Base-by-base conservation (phyloP, 23 red algal genomes). In the Gracilariopsis chorda region DNA sequence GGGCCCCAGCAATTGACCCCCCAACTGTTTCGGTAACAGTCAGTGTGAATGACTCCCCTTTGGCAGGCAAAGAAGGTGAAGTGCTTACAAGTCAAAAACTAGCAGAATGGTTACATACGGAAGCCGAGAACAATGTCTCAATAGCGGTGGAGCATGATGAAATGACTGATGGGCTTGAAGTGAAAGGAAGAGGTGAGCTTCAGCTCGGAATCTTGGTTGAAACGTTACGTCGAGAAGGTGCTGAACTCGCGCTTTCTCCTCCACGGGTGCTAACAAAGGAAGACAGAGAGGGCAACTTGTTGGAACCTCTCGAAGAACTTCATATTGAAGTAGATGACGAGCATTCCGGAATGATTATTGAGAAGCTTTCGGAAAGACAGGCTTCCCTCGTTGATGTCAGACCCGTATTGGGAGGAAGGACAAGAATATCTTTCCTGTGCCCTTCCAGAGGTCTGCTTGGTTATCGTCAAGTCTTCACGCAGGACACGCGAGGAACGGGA, bases 181-280 rank as follows among this genome's bases (percentile, higher is more conserved):
- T 98, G 37, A 81, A 82, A 29, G 95, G 95, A 21, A 86, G 95
- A 29, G 95, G 95, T 28, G 91, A 90, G 40, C 80, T 98, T 53
- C 95, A 98, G 40, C 74, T 98, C 20, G 88, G 76, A 19, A 98
- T 98, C 67, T 77, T 98, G 16, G 87, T 98, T 8, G 95, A 98
- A 59, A 90, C 83, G 44, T 59, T 98, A 62, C 77, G 95, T 13
- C 78, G 95, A 39, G 86, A 98, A 58, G 95, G 95, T 36, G 81
- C 48, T 35, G 95, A 98, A 88, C 48, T 98, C 36, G 82, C 88
- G 12, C 77, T 98, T 24, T 90, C 86, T 51, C 68, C 95, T 3
- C 95, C 95, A 7, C 43, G 77, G 4, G 87, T 98, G 17, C 72
- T 98, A 47, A 88, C 82, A 40, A 98, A 98, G 44, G 47, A 53